Evolutionary conservation across 164 flowering plant species (phyloP).

Genomic region (Nelumbo lutea): DNA sequence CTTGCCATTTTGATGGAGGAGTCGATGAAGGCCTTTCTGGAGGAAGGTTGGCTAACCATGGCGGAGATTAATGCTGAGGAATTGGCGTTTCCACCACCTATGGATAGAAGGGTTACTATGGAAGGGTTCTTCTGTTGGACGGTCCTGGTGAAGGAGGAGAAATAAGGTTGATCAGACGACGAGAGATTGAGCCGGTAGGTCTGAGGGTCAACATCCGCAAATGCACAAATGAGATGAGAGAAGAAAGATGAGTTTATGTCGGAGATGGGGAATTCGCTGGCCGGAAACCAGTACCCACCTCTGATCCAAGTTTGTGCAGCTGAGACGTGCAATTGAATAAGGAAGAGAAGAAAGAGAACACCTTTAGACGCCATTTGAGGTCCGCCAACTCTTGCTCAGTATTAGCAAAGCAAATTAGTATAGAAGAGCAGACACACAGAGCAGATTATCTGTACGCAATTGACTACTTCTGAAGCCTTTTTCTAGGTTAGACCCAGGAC

Average conservation of each 20-base stretch:
- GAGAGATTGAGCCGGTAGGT: conserved; percentile 12
- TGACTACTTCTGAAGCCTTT: no score
- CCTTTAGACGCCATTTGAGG: not conserved
- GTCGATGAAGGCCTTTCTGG: conserved; percentile 32
- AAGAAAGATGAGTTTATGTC: conserved; percentile 18
- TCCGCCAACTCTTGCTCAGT: no score
- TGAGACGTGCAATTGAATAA: not conserved
- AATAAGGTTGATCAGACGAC: not conserved
- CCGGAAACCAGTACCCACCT: conserved; percentile 13
- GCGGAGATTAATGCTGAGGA: conserved; percentile 6
- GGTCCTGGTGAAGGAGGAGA: conserved; percentile 34
- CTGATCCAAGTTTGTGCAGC: not conserved
- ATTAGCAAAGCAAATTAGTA: no score
- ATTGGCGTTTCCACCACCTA: conserved; percentile 5
- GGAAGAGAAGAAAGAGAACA: not conserved
- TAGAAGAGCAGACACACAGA: no score
- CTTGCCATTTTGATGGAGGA: conserved; percentile 40
- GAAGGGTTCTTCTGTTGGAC: conserved; percentile 30
- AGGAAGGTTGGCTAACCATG: conserved; percentile 24
- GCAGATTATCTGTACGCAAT: no score
- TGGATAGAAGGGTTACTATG: conserved; percentile 32
- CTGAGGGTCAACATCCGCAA: conserved; percentile 10
- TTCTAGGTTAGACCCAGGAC: no score
- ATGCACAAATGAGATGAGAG: conserved; percentile 22
- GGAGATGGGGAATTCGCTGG: conserved; percentile 10